Conservation (phyloP, 192 early-diverging fungal genomes). For the Funneliformis mosseae region DNA sequence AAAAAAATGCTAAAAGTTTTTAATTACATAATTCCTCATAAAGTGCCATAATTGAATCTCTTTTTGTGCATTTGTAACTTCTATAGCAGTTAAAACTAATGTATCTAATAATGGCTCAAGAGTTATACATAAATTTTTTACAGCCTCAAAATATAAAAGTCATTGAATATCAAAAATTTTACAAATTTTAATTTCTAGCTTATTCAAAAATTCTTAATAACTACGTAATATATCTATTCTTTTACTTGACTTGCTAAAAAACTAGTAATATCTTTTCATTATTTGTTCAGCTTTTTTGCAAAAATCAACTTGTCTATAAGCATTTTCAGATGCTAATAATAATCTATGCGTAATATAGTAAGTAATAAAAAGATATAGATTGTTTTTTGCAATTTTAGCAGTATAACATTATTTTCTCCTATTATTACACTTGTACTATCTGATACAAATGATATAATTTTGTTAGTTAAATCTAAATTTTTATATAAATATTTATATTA, state of each 20-base stretch:
- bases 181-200: not conserved
- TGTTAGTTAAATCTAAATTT: too few species aligned
- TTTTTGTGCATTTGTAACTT: not conserved
- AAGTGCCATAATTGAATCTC: not conserved
- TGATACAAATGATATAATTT: too few species aligned
- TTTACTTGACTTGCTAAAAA: not conserved
- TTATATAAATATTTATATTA: too few species aligned
- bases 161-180: not conserved
- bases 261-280: not conserved
- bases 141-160: not conserved
- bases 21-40: not conserved
- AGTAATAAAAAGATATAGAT: too few species aligned
- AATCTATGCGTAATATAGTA: too few species aligned
- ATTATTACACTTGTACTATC: too few species aligned
- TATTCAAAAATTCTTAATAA: not conserved
- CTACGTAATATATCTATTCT: not conserved
- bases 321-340: too few species aligned
- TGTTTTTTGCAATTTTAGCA: too few species aligned
- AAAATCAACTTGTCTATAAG: too few species aligned
- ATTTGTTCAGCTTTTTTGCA: too few species aligned
- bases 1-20: not conserved
- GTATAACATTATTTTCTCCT: too few species aligned
- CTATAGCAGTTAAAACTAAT: not conserved
- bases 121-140: not conserved
- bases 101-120: not conserved